Evolutionary conservation across 2,329 filamentous ascomycete genomes (phyloP), one percentile per base, ranked within the genome.

Genomic region (Ceratocystis ficicola): DNA sequence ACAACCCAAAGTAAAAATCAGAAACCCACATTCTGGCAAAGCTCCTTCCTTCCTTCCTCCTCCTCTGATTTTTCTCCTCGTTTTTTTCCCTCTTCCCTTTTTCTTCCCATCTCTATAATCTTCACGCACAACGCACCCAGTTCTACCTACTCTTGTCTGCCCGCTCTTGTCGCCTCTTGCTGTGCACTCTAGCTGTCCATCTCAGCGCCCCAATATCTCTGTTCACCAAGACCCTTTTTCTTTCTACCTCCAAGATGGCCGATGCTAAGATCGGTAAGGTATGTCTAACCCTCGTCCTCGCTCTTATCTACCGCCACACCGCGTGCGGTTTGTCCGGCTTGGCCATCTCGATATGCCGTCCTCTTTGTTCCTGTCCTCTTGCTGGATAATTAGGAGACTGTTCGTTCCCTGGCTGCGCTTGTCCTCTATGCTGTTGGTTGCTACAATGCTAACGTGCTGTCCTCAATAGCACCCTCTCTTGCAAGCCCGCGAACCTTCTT

Each of bases 231-330:
- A 63, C 44, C 41, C 36, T 57, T 32, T 28, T 25, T 57, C 36
- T 57, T 10, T 50, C 17, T 46, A 50, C 57, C 36, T 17, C 44
- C 65, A 61, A 10, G 6, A 67, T 67, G 65, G 61, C 65, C n/a
- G 62, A 67, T 62, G 50, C 61, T 62, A 67, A 67, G 65, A 61
- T 60, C 52, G 30, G 65, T 67, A 67, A 67, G 65, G 65, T 67
- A 57, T 36, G 65, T 48, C 5, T 32, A 7, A 15, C 41, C 5
- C 25, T 61, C 20, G 7, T 32, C 44, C 20, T 36, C 12, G 8
- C 6, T 32, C 46, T 36, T 30, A 20, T 22, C 20, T 28, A 1
- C 46, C 32, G 15, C 10, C 10, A 5, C 15, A 4, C 48, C 20
- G n/a, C 48, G 3, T 50, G n/a, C 48, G 3, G n/a, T n/a, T 50